These are phyloP conservation scores for Gyrodon lividus DNA, from an alignment of 768 basidiomycete species.

Conservation along the genomic window DNA sequence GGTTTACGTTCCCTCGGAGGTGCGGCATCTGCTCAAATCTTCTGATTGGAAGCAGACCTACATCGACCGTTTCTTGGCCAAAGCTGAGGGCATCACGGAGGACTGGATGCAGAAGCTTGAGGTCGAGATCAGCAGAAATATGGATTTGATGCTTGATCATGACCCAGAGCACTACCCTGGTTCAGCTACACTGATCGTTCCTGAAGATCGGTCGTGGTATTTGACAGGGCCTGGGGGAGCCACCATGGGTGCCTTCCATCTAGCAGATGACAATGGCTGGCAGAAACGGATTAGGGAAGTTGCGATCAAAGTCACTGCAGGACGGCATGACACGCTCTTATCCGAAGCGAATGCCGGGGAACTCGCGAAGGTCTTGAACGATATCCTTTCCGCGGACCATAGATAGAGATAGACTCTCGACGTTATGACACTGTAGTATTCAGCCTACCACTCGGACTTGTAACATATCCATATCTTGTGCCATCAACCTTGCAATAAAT, in stretches of 20 bases:
- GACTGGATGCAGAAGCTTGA: slow-evolving; percentile 12
- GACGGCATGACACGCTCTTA: slow-evolving; percentile 14
- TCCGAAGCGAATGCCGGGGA: slow-evolving; percentile 7
- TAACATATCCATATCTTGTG: no score
- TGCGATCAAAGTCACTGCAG: slow-evolving; percentile 7
- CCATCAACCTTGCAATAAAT: no score
- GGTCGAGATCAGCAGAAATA: slow-evolving; percentile 10
- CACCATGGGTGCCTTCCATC: neutral
- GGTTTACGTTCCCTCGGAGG: slow-evolving; percentile 9
- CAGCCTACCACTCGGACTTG: no score
- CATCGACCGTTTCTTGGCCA: slow-evolving; percentile 9
- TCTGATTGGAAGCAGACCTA: slow-evolving; percentile 10
- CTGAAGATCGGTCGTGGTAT: slow-evolving; percentile 15
- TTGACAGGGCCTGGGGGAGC: slow-evolving; percentile 2
- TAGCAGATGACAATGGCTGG: slow-evolving; percentile 12
- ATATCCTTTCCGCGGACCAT: neutral
- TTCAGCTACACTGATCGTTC: slow-evolving; percentile 10
- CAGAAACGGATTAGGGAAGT: slow-evolving; percentile 2
- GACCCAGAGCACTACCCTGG: slow-evolving; percentile 11
- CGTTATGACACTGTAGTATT: neutral
- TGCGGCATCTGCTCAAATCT: slow-evolving; percentile 8
- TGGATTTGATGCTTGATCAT: slow-evolving; percentile 11
- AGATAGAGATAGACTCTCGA: no score
- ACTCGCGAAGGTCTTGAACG: slow-evolving; percentile 8
- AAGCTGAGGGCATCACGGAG: slow-evolving; percentile 9